Percentiles rank a stretch among this genome's conserved stretches.
These are phyloP conservation scores for Sparassis latifolia DNA, from an alignment of 1,284 basidiomycete genomes.

Conservation along the genomic window DNA sequence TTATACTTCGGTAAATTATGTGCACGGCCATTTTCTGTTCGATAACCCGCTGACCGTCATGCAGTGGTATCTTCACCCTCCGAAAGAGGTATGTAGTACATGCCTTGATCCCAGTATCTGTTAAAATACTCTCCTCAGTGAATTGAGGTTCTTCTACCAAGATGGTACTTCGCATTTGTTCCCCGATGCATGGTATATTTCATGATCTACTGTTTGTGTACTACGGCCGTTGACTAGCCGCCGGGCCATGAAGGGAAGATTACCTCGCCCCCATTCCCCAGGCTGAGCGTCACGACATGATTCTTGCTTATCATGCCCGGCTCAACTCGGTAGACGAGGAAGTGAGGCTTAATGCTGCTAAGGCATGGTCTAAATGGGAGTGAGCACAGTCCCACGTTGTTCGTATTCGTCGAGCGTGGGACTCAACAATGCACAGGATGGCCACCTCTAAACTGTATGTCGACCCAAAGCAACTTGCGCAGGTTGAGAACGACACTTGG, in stretches of 20 bases:
- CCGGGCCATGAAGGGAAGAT: constrained; percentile 51
- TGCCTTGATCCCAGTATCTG: too few relatives aligned
- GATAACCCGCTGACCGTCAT: not conserved
- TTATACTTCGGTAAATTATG: constrained; percentile 66
- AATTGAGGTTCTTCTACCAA: constrained; percentile 93
- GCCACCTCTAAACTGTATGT: constrained; percentile 69
- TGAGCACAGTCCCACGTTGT: constrained; percentile 30
- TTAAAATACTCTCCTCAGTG: constrained; percentile 34
- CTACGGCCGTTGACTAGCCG: not conserved
- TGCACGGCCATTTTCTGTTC: constrained; percentile 7
- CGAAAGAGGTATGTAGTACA: constrained; percentile 53
- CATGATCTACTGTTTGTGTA: not conserved
- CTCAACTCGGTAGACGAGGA: constrained; percentile 73
- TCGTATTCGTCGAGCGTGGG: not conserved
- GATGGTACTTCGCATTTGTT: constrained; percentile 76
- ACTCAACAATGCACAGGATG: constrained; percentile 46
- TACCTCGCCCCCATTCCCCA: constrained; percentile 80
- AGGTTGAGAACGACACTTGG: constrained; percentile 69
- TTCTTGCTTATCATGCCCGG: constrained; percentile 79
- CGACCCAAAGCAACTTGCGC: constrained; percentile 64
- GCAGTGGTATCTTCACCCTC: constrained; percentile 84
- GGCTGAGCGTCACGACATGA: constrained; percentile 71
- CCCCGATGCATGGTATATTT: constrained; percentile 76
- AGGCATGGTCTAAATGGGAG: constrained; percentile 90
- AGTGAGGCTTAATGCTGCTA: constrained; percentile 66